Base-by-base conservation (phyloP, 768 basidiomycete species). In the Omphalotus guepiniiformis region DNA sequence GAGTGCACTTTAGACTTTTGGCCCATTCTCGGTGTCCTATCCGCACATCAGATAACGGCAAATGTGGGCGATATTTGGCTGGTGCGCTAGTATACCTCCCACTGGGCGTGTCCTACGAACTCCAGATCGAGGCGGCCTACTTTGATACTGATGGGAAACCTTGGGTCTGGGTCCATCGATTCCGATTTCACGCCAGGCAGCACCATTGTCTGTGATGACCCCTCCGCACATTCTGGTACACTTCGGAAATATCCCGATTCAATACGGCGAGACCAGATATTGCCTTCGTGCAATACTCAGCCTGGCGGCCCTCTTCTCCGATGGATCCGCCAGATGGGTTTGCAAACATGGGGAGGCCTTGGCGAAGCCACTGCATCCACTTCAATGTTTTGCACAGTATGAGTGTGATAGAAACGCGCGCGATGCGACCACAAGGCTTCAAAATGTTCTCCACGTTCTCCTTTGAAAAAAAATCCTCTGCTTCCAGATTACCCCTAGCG, bases 61-160 rank as follows among this genome's bases (percentile, higher is more conserved):
- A 65, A 16, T n/a, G n/a, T n/a, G n/a, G 16, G 19, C 55, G 1
- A 42, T 55, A 0, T 45, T 6, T 7, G 61, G 62, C 0, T 30
- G 51, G 23, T 65, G 59, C 29, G 41, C 54, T 2, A 58, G 64
- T 8, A 55, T n/a, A n/a, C n/a, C n/a, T 48, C 9, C 42, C 59
- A 0, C 16, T 49, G 1, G 60, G 64, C 1, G n/a, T n/a, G n/a
- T 2, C 44, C 22, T 60, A 43, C 41, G 44, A 62, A n/a, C n/a
- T 34, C 37, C 32, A 4, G 22, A 4, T 1, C 40, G 21, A n/a
- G 49, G 56, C 13, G 58, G 58, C 15, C 56, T n/a, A n/a, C 59
- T 26, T 30, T 61, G 5, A 41, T 59, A 0, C 19, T 60, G 15
- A 51, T 42, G 29, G 53, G 56, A n/a, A n/a, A n/a, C n/a, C 21